Evolutionary conservation across 2,329 filamentous ascomycete genomes (phyloP).

Genomic region (Epichloe baconii): DNA sequence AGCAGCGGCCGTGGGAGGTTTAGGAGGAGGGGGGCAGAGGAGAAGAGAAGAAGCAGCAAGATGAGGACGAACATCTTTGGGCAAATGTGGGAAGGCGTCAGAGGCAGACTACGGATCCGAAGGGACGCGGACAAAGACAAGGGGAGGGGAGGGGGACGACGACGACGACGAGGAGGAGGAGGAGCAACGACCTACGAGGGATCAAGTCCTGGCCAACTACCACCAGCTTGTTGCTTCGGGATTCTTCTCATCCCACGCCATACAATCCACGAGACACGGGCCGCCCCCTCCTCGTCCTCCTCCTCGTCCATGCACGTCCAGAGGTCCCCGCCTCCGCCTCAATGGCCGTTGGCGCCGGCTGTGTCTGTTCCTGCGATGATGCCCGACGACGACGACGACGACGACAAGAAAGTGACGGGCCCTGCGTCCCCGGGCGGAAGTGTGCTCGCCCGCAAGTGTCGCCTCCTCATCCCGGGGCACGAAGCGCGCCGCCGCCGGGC

Average conservation of each 20-base stretch:
- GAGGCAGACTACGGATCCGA: slow-evolving; percentile 18
- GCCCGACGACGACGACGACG: no score
- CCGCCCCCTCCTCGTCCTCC: neutral
- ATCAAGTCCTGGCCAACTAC: slow-evolving; percentile 44
- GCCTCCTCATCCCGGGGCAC: slow-evolving; percentile 32
- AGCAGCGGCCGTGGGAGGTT: neutral
- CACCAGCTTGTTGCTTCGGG: slow-evolving; percentile 42
- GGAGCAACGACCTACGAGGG: slow-evolving; percentile 23
- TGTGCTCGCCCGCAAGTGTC: slow-evolving; percentile 21
- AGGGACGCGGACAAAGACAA: slow-evolving; percentile 15
- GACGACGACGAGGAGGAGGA: slow-evolving; percentile 5
- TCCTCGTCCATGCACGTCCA: slow-evolving; percentile 1
- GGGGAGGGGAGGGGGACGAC: neutral
- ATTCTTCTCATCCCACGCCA: slow-evolving; percentile 46
- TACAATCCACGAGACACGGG: slow-evolving; percentile 35
- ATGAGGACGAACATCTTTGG: slow-evolving; percentile 21
- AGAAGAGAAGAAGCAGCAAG: slow-evolving; percentile 5
- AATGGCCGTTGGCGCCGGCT: slow-evolving; percentile 14
- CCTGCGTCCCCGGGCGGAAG: slow-evolving; percentile 1
- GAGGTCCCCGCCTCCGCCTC: slow-evolving; percentile 7
- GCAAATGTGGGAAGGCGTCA: slow-evolving; percentile 26
- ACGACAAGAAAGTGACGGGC: no score
- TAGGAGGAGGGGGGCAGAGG: neutral
- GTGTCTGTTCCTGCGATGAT: neutral
- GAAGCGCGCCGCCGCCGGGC: slow-evolving; percentile 31